phyloP scores from a whole-genome alignment of 2,329 filamentous ascomycete species.

The Xylaria sp. region DNA sequence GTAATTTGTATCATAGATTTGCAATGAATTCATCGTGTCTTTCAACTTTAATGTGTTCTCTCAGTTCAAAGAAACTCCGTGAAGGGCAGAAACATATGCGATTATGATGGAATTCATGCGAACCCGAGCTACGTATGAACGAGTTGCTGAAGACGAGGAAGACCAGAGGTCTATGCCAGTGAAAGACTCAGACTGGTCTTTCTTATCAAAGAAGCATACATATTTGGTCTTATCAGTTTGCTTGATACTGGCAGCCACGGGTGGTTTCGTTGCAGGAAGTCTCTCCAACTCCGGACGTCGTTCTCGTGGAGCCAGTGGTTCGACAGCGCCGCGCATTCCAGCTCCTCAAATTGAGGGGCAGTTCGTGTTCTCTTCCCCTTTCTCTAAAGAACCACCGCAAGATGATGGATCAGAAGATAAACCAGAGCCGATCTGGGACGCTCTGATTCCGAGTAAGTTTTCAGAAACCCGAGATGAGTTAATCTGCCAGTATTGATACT shows the following conservation, averaged over 20 bases:
- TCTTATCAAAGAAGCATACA: background rate
- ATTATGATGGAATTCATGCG: conserved; percentile 8
- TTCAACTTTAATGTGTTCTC: background rate
- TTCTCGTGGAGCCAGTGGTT: background rate
- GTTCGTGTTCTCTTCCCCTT: conserved; percentile 31
- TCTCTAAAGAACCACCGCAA: conserved; percentile 29
- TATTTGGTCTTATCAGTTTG: conserved; percentile 7
- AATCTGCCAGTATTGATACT: background rate
- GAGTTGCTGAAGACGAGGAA: conserved; percentile 14
- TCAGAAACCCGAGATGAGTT: background rate
- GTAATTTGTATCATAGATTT: background rate
- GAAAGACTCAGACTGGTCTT: background rate
- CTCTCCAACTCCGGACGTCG: background rate
- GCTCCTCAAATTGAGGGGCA: conserved; percentile 13
- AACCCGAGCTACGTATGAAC: conserved; percentile 4
- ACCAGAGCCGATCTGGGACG: conserved; percentile 36
- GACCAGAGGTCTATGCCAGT: background rate
- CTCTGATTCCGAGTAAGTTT: conserved; percentile 33
- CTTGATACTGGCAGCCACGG: conserved; percentile 3
- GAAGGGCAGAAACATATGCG: background rate
- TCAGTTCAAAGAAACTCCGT: background rate
- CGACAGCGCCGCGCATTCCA: conserved; percentile 25
- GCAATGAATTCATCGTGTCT: background rate
- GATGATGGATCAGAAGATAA: conserved; percentile 20
- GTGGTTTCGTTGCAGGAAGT: conserved; percentile 2